phyloP scores from a whole-genome alignment of 768 basidiomycete genomes.

The Naganishia vaughanmartiniae region DNA sequence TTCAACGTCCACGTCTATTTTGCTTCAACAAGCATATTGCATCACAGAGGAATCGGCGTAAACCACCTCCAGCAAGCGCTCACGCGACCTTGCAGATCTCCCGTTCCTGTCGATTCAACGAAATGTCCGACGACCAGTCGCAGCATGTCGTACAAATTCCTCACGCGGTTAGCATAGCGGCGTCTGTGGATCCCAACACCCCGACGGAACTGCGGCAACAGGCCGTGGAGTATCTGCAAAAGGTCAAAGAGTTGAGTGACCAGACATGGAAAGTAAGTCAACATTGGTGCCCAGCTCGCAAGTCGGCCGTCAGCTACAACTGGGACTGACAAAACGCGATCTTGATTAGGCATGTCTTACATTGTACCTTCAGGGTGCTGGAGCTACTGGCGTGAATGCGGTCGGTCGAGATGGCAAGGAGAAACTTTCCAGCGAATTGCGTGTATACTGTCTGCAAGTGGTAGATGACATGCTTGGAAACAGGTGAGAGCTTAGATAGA shows the following conservation, averaged over 20 bases:
- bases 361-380: constrained; percentile 52
- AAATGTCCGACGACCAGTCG: constrained; percentile 25
- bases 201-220: constrained; percentile 67
- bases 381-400: constrained; percentile 38
- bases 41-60: not conserved
- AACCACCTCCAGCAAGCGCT: constrained; percentile 5
- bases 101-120: not conserved
- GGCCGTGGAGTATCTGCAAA: constrained; percentile 77
- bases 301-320: constrained; percentile 54
- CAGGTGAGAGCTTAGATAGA: constrained; percentile 44
- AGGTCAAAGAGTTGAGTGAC: constrained; percentile 70
- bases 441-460: constrained; percentile 51
- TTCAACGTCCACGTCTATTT: not conserved
- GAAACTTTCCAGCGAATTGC: constrained; percentile 46
- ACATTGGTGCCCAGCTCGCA: constrained; percentile 76
- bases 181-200: constrained; percentile 60
- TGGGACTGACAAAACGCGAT: not conserved
- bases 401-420: constrained; percentile 51
- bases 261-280: constrained; percentile 75
- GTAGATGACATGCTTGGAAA: constrained; percentile 48
- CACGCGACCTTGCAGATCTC: constrained; percentile 11
- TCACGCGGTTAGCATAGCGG: constrained; percentile 78
- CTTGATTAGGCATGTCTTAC: constrained; percentile 47
- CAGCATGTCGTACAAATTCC: constrained; percentile 50
- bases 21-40: constrained; percentile 16